These are phyloP conservation scores for Aureobasidium sp. DNA, from an alignment of 2,329 filamentous ascomycete genomes.

Conservation along the genomic window DNA sequence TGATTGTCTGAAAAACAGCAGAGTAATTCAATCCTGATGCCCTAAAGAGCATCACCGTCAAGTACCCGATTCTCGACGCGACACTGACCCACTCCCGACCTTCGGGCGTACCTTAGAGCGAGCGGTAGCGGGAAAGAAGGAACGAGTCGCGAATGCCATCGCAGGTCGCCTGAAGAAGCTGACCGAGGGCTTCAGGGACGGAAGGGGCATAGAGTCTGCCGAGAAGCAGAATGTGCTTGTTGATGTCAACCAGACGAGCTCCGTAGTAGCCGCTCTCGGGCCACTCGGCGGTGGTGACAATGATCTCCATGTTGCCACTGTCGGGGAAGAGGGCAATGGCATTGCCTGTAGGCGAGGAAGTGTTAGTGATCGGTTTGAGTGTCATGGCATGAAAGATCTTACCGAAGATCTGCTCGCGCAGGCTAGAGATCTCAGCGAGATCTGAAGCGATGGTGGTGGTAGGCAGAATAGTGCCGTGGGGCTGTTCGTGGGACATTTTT, in stretches of 20 bases:
- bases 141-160: neutral
- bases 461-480: neutral
- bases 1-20: neutral
- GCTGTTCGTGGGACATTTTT: neutral
- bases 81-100: neutral
- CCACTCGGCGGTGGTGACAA: neutral
- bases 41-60: neutral
- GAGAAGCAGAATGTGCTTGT: neutral
- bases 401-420: constrained; percentile 5
- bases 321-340: neutral
- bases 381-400: neutral
- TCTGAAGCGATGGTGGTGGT: neutral
- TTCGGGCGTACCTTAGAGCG: neutral
- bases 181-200: neutral
- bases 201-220: neutral
- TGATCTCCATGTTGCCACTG: neutral
- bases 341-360: neutral
- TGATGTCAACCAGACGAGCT: neutral
- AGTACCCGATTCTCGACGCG: neutral
- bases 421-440: neutral
- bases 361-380: neutral
- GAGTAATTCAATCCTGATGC: neutral
- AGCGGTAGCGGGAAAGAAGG: neutral
- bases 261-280: constrained; percentile 4
- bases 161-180: constrained; percentile 1